A percentile compares a stretch with the other conserved stretches of the same genome.
These are phyloP conservation scores for Ramularia endophylla DNA, from an alignment of 2,329 filamentous ascomycete species.

Conservation along the genomic window DNA sequence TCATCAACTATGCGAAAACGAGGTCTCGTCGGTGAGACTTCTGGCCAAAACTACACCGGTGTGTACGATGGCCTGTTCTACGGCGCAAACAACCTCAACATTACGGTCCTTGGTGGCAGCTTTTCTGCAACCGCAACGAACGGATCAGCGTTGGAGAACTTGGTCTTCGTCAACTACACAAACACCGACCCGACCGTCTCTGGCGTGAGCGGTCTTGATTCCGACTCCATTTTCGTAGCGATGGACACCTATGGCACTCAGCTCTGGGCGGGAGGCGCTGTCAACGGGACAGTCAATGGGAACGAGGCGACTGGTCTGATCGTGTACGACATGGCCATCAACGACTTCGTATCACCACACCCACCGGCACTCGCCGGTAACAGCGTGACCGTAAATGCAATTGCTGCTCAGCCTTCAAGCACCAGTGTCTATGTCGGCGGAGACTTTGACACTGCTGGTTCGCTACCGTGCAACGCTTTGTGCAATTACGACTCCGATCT, in stretches of 20 bases:
- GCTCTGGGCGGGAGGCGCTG: conserved; percentile 75
- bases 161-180: conserved; percentile 75
- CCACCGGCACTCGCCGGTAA: conserved; percentile 68
- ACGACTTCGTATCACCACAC: conserved; percentile 59
- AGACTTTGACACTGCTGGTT: conserved; percentile 74
- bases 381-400: conserved; percentile 67
- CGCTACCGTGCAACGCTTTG: conserved; percentile 72
- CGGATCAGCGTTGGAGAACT: conserved; percentile 68
- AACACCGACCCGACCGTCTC: conserved; percentile 38
- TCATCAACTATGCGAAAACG: conserved; percentile 34
- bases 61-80: conserved; percentile 79
- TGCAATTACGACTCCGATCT: conserved; percentile 69
- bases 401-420: conserved; percentile 64
- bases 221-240: conserved; percentile 68
- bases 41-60: conserved; percentile 50
- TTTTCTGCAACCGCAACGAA: conserved; percentile 67
- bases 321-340: conserved; percentile 66
- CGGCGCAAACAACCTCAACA: conserved; percentile 60
- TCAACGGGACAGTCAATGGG: conserved; percentile 64
- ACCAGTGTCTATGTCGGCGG: conserved; percentile 81
- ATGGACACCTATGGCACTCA: conserved; percentile 61
- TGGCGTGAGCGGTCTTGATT: conserved; percentile 62
- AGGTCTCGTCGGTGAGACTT: conserved; percentile 31
- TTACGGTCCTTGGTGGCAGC: conserved; percentile 83
- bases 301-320: conserved; percentile 66